These are phyloP conservation scores for Aspergillus proliferans DNA, from an alignment of 2,329 filamentous ascomycete species.

Conservation along the genomic window DNA sequence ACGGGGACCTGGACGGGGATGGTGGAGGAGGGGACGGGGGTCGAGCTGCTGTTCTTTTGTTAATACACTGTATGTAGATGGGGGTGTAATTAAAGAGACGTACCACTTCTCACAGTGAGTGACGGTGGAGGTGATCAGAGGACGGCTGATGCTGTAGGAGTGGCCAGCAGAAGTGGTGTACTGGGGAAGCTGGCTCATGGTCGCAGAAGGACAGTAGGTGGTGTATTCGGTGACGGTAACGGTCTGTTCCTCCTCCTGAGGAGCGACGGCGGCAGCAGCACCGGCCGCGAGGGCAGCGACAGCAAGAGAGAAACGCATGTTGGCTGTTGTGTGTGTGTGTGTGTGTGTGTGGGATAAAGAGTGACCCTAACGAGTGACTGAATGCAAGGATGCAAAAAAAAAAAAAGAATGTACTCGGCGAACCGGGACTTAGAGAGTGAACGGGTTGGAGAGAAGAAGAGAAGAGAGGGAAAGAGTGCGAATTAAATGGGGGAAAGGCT, in stretches of 20 bases:
- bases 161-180: slow-evolving; percentile 65
- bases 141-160: slow-evolving; percentile 56
- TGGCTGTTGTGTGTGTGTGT: slow-evolving; percentile 21
- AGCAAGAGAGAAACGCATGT: slow-evolving; percentile 47
- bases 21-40: slow-evolving; percentile 10
- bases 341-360: slow-evolving; percentile 3
- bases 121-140: slow-evolving; percentile 50
- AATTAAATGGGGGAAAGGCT: background rate
- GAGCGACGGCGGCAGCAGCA: slow-evolving; percentile 29
- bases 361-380: slow-evolving; percentile 9
- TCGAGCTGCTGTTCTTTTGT: slow-evolving; percentile 17
- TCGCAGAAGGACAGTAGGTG: slow-evolving; percentile 61
- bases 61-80: background rate
- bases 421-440: slow-evolving; percentile 19
- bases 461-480: slow-evolving; percentile 6
- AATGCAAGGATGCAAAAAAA: slow-evolving; percentile 1
- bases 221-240: slow-evolving; percentile 60
- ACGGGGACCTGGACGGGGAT: slow-evolving; percentile 9
- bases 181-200: slow-evolving; percentile 52
- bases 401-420: slow-evolving; percentile 36
- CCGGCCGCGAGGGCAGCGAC: slow-evolving; percentile 34
- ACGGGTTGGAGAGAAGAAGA: slow-evolving; percentile 46
- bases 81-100: slow-evolving; percentile 6
- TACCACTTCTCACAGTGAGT: slow-evolving; percentile 39
- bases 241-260: slow-evolving; percentile 41